Base-by-base conservation (phyloP, 2,329 filamentous ascomycete species). In the Sclerotinia spermophila region DNA sequence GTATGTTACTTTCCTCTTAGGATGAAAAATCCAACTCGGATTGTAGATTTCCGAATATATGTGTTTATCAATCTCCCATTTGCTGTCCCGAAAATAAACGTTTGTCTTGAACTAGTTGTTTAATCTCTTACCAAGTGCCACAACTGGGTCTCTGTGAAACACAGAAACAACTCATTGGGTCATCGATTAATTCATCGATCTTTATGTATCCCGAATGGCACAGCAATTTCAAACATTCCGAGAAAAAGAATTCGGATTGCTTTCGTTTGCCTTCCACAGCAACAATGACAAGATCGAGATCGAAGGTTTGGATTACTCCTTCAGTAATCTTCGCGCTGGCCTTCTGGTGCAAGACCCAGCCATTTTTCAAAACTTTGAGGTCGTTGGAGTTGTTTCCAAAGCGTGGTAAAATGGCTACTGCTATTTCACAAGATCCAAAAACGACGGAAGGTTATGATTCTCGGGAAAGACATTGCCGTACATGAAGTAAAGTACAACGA, bases 141-240 rank as follows among this genome's bases (percentile, higher is more conserved):
- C 62, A 40, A 8, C 8, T 3, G n/a, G 24, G 17, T 27, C 5
- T 65, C 17, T 40, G 62, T 66, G 35, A 13, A 53, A 40, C 62
- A 38, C 10, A 66, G n/a, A 66, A 53, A 66, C 45, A 53, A 66
- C 17, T 40, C 35, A n/a, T 53, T 66, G 62, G 62, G 45, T 66
- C 62, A 53, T 66, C 35, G 33, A 53, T 65, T 10, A 24, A 53
- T 42, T 53, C 45, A 53, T 53, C 62, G 24, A 15, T 24, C 15
- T 30, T 27, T 38, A 30, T 66, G 33, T 30, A 24, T 53, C 17
- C 17, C 11, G 17, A 38, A 53, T 30, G 40, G 24, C 40, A 40
- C n/a, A 21, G 8, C 1, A 48, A 62, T 35, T 19, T 48, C 48
- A 55, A 40, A 38, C 21, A 17, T 24, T 11, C n/a, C 7, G 17